These are phyloP conservation scores for Tillandsia leiboldiana DNA, from an alignment of 176 grass and related monocot genomes.

Conservation along the genomic window DNA sequence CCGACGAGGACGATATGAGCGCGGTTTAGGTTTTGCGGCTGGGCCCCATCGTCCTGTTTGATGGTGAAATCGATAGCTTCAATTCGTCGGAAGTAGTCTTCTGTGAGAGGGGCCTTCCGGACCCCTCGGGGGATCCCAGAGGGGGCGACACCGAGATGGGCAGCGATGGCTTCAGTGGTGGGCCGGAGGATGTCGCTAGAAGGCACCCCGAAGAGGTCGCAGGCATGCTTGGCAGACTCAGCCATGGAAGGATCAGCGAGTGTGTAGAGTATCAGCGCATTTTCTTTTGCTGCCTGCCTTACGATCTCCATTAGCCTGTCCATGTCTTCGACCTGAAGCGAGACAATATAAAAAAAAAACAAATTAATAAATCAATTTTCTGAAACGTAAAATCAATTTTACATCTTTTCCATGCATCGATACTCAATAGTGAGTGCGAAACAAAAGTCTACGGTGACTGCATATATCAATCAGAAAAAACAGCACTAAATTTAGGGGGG, in stretches of 20 bases:
- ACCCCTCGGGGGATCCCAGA: constrained; percentile 80
- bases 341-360: constrained; percentile 18
- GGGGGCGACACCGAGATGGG: constrained; percentile 82
- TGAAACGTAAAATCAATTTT: no score
- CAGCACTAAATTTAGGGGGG: no score
- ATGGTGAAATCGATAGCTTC: constrained; percentile 96
- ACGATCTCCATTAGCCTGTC: constrained; percentile 73
- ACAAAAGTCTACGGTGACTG: no score
- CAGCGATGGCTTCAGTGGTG: constrained; percentile 82
- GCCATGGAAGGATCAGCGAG: constrained; percentile 86
- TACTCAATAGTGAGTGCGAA: no score
- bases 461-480: no score
- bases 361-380: neutral
- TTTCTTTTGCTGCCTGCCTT: constrained; percentile 94
- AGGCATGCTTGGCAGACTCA: constrained; percentile 58
- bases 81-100: constrained; percentile 80
- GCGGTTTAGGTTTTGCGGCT: constrained; percentile 61
- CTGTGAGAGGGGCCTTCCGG: constrained; percentile 41
- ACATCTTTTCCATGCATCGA: no score
- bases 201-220: constrained; percentile 59
- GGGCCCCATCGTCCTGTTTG: constrained; percentile 95
- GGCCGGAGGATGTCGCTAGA: constrained; percentile 67
- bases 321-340: constrained; percentile 49
- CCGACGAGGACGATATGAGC: constrained; percentile 77
- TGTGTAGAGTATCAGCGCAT: constrained; percentile 75